These are phyloP conservation scores for Hymenoscyphus repandus DNA, from an alignment of 2,329 filamentous ascomycete species.

Conservation along the genomic window DNA sequence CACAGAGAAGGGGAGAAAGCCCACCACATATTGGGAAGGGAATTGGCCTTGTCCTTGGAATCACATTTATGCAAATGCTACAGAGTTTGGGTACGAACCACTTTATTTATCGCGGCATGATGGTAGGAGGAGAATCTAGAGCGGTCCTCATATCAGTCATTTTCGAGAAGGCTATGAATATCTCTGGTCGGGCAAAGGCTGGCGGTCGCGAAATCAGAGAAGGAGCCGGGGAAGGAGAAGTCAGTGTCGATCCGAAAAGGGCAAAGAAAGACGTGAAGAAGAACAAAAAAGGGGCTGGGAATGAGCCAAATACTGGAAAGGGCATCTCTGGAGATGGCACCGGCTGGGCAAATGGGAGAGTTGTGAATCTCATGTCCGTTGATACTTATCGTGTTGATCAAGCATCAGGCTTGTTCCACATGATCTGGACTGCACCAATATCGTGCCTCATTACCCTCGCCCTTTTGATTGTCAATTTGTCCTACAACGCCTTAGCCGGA, in stretches of 20 bases:
- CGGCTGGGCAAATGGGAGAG: slow-evolving; percentile 89
- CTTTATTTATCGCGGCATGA: slow-evolving; percentile 89
- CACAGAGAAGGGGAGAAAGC: slow-evolving; percentile 44
- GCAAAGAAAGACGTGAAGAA: slow-evolving; percentile 34
- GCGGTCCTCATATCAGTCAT: slow-evolving; percentile 80
- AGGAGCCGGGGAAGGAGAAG: slow-evolving; percentile 38
- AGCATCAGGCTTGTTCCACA: slow-evolving; percentile 82
- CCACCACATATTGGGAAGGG: slow-evolving; percentile 68
- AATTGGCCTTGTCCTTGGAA: slow-evolving; percentile 76
- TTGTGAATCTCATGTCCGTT: slow-evolving; percentile 90
- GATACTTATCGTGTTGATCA: slow-evolving; percentile 92
- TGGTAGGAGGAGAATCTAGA: slow-evolving; percentile 78
- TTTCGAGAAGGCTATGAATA: slow-evolving; percentile 86
- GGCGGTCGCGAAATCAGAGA: slow-evolving; percentile 55
- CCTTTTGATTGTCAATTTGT: slow-evolving; percentile 79
- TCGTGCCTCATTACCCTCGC: slow-evolving; percentile 72
- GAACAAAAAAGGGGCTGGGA: slow-evolving; percentile 36
- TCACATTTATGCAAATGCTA: slow-evolving; percentile 77
- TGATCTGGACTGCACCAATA: slow-evolving; percentile 83
- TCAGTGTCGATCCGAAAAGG: slow-evolving; percentile 35
- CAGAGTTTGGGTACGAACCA: slow-evolving; percentile 82
- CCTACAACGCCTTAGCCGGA: slow-evolving; percentile 83
- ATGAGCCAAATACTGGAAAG: slow-evolving; percentile 32
- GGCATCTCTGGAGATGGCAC: slow-evolving; percentile 62
- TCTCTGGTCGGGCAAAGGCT: slow-evolving; percentile 83